A percentile compares a stretch with the other conserved stretches of the same genome.
These are phyloP conservation scores for Russula lepida DNA, from an alignment of 768 basidiomycete genomes.

Conservation along the genomic window DNA sequence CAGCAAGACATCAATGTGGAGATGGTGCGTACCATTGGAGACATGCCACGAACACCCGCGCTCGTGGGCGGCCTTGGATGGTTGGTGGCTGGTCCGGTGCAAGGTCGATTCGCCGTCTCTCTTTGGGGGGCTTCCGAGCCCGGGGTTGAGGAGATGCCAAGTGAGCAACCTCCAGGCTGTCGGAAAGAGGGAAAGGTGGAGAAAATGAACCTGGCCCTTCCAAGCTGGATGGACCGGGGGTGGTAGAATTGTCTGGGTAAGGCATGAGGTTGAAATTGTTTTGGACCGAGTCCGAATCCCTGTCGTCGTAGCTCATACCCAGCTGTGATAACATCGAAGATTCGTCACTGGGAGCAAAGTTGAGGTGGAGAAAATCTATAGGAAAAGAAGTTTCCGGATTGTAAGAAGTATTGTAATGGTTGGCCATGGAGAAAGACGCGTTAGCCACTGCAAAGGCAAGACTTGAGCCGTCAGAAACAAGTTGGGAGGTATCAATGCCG, in stretches of 20 bases:
- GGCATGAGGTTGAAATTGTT: background rate
- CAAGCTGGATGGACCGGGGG: background rate
- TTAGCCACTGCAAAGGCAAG: background rate
- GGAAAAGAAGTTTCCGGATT: background rate
- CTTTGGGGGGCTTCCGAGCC: conserved; percentile 1
- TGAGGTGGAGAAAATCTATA: background rate
- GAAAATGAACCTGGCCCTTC: background rate
- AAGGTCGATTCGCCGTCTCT: conserved; percentile 51
- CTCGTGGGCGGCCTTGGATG: conserved; percentile 68
- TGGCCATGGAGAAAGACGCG: background rate
- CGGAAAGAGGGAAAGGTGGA: background rate
- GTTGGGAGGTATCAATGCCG: too few species aligned
- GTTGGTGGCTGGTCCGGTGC: conserved; percentile 73
- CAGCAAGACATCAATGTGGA: background rate
- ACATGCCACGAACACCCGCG: conserved; percentile 73
- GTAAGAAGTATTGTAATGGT: background rate
- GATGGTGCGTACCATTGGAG: conserved; percentile 52
- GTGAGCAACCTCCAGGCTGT: background rate
- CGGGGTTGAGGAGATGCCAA: background rate
- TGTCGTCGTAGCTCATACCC: background rate
- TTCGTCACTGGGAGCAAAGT: background rate
- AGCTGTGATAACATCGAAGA: background rate
- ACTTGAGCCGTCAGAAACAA: too few species aligned
- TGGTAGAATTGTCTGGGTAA: background rate
- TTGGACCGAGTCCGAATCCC: background rate